phyloP scores from a whole-genome alignment of 306 rosid genomes.

The Vigna nakashimae region DNA sequence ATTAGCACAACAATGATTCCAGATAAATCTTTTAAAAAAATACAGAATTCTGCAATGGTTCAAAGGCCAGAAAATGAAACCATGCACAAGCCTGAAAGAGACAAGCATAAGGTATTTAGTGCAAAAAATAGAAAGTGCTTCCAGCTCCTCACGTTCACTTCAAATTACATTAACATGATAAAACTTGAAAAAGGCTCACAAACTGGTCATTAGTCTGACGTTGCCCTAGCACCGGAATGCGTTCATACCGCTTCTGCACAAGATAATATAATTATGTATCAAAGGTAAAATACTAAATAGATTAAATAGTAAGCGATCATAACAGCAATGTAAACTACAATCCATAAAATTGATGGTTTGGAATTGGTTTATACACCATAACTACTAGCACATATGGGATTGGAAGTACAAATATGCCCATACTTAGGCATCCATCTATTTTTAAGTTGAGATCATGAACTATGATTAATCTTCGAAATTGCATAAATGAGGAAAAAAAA shows the following conservation, averaged over 20 bases:
- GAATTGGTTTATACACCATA: not conserved
- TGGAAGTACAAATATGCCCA: not conserved
- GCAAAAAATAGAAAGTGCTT: slow-evolving; percentile 60
- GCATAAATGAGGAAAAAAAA: slow-evolving; percentile 2
- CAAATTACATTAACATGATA: slow-evolving; percentile 46
- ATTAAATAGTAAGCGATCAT: not conserved
- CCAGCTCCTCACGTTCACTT: slow-evolving; percentile 51
- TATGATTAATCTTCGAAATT: not conserved
- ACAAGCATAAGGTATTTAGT: slow-evolving; percentile 57
- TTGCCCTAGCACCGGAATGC: slow-evolving; percentile 57
- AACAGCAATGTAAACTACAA: slow-evolving; percentile 20
- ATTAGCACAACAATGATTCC: slow-evolving; percentile 16
- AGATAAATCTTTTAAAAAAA: slow-evolving; percentile 21
- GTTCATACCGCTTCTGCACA: slow-evolving; percentile 59
- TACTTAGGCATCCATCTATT: not conserved
- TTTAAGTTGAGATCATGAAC: not conserved
- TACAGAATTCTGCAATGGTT: slow-evolving; percentile 32
- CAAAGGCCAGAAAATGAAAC: slow-evolving; percentile 37
- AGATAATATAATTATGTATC: slow-evolving; percentile 12
- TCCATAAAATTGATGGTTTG: not conserved
- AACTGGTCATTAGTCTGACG: slow-evolving; percentile 48
- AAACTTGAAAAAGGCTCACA: slow-evolving; percentile 46
- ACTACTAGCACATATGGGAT: slow-evolving; percentile 10
- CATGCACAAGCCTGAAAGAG: slow-evolving; percentile 37
- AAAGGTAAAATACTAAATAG: not conserved